Conservation (phyloP, 495 filamentous ascomycete genomes). For the Aspergillus indologenus region DNA sequence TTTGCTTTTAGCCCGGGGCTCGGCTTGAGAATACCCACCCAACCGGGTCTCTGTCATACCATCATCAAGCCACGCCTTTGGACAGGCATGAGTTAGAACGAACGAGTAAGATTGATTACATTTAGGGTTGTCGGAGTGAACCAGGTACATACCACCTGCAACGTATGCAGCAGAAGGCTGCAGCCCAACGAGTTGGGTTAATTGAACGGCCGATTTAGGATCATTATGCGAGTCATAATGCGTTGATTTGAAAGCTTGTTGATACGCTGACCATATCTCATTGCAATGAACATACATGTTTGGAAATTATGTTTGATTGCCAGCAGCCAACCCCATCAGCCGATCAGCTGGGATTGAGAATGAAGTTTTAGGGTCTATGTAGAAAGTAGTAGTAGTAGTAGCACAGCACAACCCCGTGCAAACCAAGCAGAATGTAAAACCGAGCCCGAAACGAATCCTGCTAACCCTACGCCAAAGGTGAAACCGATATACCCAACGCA, state of each 20-base stretch:
- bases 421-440: not conserved
- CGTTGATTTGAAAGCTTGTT: not conserved
- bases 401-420: not conserved
- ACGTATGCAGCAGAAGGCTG: not conserved
- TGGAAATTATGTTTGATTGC: not conserved
- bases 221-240: constrained; percentile 2
- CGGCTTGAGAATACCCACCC: not conserved
- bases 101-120: not conserved
- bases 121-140: constrained; percentile 7
- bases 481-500: not conserved
- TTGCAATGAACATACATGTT: constrained; percentile 8
- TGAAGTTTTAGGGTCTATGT: not conserved
- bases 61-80: not conserved
- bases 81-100: constrained; percentile 4
- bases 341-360: not conserved
- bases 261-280: not conserved
- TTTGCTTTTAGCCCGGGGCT: constrained; percentile 1
- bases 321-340: not conserved
- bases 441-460: not conserved
- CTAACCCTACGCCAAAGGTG: constrained; percentile 1
- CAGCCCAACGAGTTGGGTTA: constrained; percentile 5
- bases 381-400: not conserved
- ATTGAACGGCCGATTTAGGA: not conserved
- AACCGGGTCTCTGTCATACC: not conserved
- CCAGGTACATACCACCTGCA: constrained; percentile 8